Conservation (phyloP, 176 grass and related monocot genomes). For the Aegilops sharonensis region DNA sequence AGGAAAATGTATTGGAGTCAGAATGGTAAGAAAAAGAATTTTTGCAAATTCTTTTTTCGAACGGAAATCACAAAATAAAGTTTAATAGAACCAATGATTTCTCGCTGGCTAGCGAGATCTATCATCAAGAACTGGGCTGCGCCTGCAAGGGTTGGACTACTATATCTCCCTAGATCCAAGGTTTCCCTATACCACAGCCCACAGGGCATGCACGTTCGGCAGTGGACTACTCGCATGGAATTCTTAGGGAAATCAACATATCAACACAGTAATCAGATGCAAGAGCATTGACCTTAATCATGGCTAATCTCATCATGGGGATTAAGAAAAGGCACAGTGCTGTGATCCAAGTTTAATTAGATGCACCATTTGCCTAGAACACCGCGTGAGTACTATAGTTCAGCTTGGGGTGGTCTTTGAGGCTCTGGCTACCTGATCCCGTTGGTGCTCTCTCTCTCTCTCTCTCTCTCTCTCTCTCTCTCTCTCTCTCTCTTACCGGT, state of each 20-base stretch:
- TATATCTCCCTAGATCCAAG: slow-evolving; percentile 53
- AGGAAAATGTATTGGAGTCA: not conserved
- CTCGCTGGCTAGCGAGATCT: slow-evolving; percentile 8
- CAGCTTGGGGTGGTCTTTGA: slow-evolving; percentile 31
- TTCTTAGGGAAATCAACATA: slow-evolving; percentile 29
- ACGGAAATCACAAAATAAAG: no score
- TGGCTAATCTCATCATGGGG: slow-evolving; percentile 16
- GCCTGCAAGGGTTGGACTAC: slow-evolving; percentile 40
- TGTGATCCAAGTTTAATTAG: slow-evolving; percentile 44
- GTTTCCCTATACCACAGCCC: slow-evolving; percentile 13
- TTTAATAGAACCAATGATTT: slow-evolving; percentile 21
- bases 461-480: not conserved
- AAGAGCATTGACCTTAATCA: slow-evolving; percentile 57
- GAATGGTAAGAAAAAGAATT: not conserved
- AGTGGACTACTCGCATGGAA: slow-evolving; percentile 22
- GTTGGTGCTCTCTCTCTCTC: slow-evolving; percentile 11
- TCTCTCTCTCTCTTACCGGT: slow-evolving; percentile 6
- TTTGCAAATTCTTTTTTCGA: not conserved
- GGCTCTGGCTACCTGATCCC: slow-evolving; percentile 30
- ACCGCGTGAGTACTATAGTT: slow-evolving; percentile 9
- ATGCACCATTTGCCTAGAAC: slow-evolving; percentile 32
- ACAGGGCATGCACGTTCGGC: not conserved
- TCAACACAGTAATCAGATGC: slow-evolving; percentile 26
- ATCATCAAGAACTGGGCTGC: slow-evolving; percentile 31
- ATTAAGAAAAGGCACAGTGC: slow-evolving; percentile 11